Percentiles rank a stretch among this genome's conserved stretches.
Conservation (phyloP, 805 yeast species). For the Komagataella ulmi region DNA sequence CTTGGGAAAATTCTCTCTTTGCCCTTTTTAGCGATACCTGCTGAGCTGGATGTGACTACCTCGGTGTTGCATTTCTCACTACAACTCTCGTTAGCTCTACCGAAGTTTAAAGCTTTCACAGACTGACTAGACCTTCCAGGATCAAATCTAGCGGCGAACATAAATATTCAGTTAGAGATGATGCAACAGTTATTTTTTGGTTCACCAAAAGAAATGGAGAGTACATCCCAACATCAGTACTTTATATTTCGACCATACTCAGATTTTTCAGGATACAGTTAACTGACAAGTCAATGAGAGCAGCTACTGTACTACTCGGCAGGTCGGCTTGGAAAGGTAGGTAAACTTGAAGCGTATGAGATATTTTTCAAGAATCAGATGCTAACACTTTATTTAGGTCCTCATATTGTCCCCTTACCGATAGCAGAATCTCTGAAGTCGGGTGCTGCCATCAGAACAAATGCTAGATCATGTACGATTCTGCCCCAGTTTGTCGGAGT, state of each 20-base stretch:
- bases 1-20: not conserved
- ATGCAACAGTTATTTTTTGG: not conserved
- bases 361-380: not conserved
- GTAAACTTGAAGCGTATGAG: constrained; percentile 5
- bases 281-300: constrained; percentile 19
- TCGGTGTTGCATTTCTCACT: not conserved
- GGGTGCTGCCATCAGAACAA: constrained; percentile 86
- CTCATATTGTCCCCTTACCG: constrained; percentile 92
- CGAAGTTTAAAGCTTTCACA: not conserved
- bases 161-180: not conserved
- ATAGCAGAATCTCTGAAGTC: constrained; percentile 70
- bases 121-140: not conserved
- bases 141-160: not conserved
- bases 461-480: constrained; percentile 89
- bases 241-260: not conserved
- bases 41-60: not conserved
- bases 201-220: not conserved
- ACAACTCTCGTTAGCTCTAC: not conserved
- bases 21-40: not conserved
- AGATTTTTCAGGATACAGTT: not conserved
- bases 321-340: constrained; percentile 49
- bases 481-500: constrained; percentile 93
- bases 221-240: not conserved
- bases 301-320: constrained; percentile 23
- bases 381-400: constrained; percentile 31